A percentile compares a stretch with the other conserved stretches of the same genome.
Conservation (phyloP, 1,139 yeast genomes). For the Pichia sp. region DNA sequence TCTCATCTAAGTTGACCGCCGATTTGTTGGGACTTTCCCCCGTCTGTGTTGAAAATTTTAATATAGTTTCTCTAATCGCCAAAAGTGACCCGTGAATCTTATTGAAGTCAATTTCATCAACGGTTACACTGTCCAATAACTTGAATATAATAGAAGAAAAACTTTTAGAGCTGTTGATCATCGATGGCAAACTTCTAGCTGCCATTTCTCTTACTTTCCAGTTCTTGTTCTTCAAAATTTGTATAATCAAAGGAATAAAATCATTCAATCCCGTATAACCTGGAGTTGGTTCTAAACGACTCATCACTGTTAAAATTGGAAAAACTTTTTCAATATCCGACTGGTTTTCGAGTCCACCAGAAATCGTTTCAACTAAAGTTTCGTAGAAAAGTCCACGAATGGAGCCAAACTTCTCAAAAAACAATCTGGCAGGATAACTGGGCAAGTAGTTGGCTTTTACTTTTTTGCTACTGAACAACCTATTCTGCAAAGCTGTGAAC, state of each 20-base stretch:
- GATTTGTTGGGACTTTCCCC: conserved; percentile 7
- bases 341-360: conserved; percentile 23
- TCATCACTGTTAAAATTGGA: conserved; percentile 68
- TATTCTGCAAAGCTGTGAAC: conserved; percentile 74
- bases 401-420: conserved; percentile 60
- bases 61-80: conserved; percentile 32
- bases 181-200: conserved; percentile 61
- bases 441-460: conserved; percentile 24
- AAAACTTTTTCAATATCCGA: conserved; percentile 53
- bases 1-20: neutral
- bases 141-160: conserved; percentile 1
- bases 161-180: conserved; percentile 36
- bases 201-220: conserved; percentile 91
- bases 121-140: conserved; percentile 18
- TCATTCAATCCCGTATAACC: conserved; percentile 49
- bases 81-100: conserved; percentile 55
- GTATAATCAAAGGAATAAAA: conserved; percentile 45
- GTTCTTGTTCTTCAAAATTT: conserved; percentile 46
- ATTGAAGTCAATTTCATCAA: conserved; percentile 36
- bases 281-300: conserved; percentile 60
- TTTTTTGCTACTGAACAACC: conserved; percentile 66
- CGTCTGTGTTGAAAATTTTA: conserved; percentile 7
- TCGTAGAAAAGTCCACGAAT: conserved; percentile 46
- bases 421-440: conserved; percentile 47
- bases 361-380: conserved; percentile 41